phyloP scores from a whole-genome alignment of 2,329 filamentous ascomycete genomes.

The Venturia nashicola region DNA sequence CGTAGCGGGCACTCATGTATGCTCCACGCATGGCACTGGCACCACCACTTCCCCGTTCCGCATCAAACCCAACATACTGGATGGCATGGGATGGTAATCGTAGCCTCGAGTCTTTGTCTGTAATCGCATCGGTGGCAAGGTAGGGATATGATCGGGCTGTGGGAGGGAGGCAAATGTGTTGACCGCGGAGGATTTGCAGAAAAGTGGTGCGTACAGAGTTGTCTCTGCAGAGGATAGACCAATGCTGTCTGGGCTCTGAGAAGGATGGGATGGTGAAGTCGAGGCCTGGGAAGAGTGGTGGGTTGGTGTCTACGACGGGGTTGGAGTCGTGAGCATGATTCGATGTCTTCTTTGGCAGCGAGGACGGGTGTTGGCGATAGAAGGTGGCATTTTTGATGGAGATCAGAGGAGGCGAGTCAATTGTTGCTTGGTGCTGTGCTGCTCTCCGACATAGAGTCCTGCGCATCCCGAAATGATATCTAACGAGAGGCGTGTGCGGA shows the following conservation, averaged over 20 bases:
- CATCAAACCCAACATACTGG: slow-evolving; percentile 82
- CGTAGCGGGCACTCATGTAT: slow-evolving; percentile 82
- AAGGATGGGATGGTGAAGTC: slow-evolving; percentile 56
- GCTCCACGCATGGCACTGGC: slow-evolving; percentile 53
- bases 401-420: slow-evolving; percentile 28
- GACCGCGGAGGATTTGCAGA: slow-evolving; percentile 64
- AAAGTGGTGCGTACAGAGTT: slow-evolving; percentile 72
- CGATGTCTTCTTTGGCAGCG: slow-evolving; percentile 10
- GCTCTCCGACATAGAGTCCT: slow-evolving; percentile 1
- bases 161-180: slow-evolving; percentile 64
- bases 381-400: slow-evolving; percentile 70
- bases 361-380: slow-evolving; percentile 58
- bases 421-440: neutral
- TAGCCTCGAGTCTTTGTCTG: slow-evolving; percentile 37
- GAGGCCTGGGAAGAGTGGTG: slow-evolving; percentile 60
- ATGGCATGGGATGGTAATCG: slow-evolving; percentile 56
- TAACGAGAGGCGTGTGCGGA: neutral
- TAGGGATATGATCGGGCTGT: slow-evolving; percentile 67
- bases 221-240: slow-evolving; percentile 75
- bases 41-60: slow-evolving; percentile 45
- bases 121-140: slow-evolving; percentile 51
- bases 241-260: slow-evolving; percentile 44
- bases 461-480: slow-evolving; percentile 1
- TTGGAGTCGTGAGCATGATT: slow-evolving; percentile 22
- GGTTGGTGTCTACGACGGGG: slow-evolving; percentile 42